Evolutionary conservation across 805 yeast species (phyloP).

Genomic region (Grigorovia transvaalensis): DNA sequence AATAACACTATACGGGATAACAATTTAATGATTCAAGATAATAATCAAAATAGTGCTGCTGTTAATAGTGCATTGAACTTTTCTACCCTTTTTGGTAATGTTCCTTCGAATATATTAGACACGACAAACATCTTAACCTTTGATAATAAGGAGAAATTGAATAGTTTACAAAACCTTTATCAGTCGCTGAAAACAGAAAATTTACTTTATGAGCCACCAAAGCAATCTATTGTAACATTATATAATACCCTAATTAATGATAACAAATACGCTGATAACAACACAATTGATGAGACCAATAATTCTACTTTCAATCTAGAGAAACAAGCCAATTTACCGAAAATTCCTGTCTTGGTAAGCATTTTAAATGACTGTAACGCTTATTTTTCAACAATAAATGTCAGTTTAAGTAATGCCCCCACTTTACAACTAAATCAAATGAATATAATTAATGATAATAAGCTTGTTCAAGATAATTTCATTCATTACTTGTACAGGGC

Average conservation of each 20-base stretch:
- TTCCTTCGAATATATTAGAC: constrained; percentile 6
- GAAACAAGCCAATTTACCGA: constrained; percentile 13
- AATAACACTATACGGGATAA: background rate
- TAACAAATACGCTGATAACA: constrained; percentile 2
- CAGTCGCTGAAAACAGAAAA: constrained; percentile 17
- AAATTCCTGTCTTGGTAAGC: constrained; percentile 14
- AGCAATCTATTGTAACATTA: constrained; percentile 22
- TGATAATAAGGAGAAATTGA: constrained; percentile 12
- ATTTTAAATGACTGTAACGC: constrained; percentile 25
- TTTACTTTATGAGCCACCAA: constrained; percentile 17
- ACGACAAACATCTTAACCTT: constrained; percentile 11
- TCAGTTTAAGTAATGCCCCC: constrained; percentile 22
- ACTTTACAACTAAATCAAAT: constrained; percentile 27
- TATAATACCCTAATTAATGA: constrained; percentile 13
- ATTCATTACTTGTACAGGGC: constrained; percentile 24
- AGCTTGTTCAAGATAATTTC: constrained; percentile 21
- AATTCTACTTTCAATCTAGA: background rate
- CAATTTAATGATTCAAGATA: background rate
- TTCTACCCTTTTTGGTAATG: constrained; percentile 17
- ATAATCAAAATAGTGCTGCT: background rate
- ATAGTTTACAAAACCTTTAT: constrained; percentile 14
- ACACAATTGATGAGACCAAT: background rate
- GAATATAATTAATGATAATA: constrained; percentile 23
- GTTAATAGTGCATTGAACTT: background rate
- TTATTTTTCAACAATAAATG: constrained; percentile 21